These are phyloP conservation scores for Pyrenopolyporus hunteri DNA, from an alignment of 495 filamentous ascomycete genomes.

Conservation along the genomic window DNA sequence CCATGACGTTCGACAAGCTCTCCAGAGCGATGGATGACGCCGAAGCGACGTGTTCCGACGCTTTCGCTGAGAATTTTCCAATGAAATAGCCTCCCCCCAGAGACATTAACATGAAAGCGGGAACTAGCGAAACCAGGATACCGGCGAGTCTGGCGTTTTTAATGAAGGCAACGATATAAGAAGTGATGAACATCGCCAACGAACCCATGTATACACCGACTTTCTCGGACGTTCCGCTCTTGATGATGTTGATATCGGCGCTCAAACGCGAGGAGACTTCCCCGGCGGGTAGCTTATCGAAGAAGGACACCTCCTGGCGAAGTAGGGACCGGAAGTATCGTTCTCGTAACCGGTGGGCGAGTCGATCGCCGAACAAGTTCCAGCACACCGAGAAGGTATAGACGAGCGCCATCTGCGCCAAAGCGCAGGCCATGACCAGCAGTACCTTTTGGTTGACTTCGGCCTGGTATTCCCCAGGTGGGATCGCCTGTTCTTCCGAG, in stretches of 20 bases:
- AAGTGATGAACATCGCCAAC: constrained; percentile 65
- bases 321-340: constrained; percentile 62
- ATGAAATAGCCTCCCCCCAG: constrained; percentile 65
- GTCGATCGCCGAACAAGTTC: constrained; percentile 65
- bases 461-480: constrained; percentile 43
- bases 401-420: constrained; percentile 66
- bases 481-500: constrained; percentile 26
- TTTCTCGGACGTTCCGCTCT: constrained; percentile 70
- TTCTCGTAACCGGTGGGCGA: constrained; percentile 66
- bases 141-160: constrained; percentile 58
- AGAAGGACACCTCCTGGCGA: constrained; percentile 66
- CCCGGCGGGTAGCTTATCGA: constrained; percentile 61
- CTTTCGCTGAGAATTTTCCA: constrained; percentile 61
- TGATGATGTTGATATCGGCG: constrained; percentile 65
- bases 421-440: constrained; percentile 65
- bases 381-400: constrained; percentile 63
- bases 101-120: constrained; percentile 70
- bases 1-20: constrained; percentile 51
- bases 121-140: constrained; percentile 65
- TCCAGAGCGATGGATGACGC: constrained; percentile 54
- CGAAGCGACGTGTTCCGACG: constrained; percentile 51
- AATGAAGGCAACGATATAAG: constrained; percentile 69
- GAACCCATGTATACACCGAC: constrained; percentile 65
- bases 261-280: constrained; percentile 68
- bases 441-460: constrained; percentile 64